Evolutionary conservation across 257 asterid species (phyloP).

Genomic region (Solanum stenotomum): DNA sequence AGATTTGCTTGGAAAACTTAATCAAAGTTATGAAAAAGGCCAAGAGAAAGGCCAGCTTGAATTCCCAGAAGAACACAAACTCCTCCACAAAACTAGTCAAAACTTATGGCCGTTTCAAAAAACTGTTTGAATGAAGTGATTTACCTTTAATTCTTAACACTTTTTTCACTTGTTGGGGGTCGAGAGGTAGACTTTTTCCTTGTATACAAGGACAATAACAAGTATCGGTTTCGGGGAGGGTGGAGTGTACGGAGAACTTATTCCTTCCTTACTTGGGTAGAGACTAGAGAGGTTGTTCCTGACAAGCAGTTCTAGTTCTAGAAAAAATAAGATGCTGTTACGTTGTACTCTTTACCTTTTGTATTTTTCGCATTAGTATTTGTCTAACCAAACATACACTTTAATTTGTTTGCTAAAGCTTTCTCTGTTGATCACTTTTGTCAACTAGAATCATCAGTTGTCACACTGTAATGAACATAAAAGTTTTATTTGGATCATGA

Average conservation of each 20-base stretch:
- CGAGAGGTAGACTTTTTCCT: too few species aligned
- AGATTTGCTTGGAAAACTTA: neutral
- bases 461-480: neutral
- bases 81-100: neutral
- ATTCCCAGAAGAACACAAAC: neutral
- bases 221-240: neutral
- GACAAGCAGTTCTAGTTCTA: neutral
- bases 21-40: neutral
- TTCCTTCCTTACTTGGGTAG: neutral
- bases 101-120: neutral
- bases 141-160: neutral
- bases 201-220: neutral
- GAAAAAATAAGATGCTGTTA: neutral
- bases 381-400: neutral
- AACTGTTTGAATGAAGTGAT: neutral
- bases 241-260: neutral
- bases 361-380: neutral
- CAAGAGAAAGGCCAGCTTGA: neutral
- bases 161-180: too few species aligned
- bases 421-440: neutral
- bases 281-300: neutral
- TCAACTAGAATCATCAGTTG: neutral
- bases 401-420: neutral
- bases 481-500: neutral
- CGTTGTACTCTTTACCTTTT: neutral